Percentiles rank a stretch among this genome's conserved stretches.
phyloP scores from a whole-genome alignment of 1,284 basidiomycete genomes.

The Pseudozyma hubeiensis region DNA sequence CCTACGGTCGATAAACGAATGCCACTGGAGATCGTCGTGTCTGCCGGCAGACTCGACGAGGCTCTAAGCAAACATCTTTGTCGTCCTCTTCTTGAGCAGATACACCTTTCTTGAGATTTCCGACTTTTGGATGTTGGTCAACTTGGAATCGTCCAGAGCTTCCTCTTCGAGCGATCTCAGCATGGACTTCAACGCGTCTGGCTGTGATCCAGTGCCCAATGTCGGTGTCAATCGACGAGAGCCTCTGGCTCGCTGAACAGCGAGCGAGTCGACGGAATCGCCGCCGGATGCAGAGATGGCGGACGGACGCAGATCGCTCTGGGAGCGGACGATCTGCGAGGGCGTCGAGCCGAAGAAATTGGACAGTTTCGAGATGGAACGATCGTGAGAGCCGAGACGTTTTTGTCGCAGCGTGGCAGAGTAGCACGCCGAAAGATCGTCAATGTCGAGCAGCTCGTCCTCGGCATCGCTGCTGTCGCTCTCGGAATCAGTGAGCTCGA shows the following conservation, averaged over 20 bases:
- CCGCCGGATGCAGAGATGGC: conserved; percentile 5
- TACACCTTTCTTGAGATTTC: conserved; percentile 38
- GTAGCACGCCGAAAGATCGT: conserved; percentile 6
- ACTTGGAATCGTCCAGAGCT: conserved; percentile 31
- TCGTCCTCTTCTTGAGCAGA: conserved; percentile 31
- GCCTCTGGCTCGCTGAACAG: neutral
- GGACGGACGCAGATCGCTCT: conserved; percentile 12
- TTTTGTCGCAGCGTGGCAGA: conserved; percentile 11
- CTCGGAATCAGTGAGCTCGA: conserved; percentile 42
- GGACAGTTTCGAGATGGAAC: conserved; percentile 41
- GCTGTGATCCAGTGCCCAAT: conserved; percentile 7
- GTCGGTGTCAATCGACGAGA: neutral
- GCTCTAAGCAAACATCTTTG: conserved; percentile 29
- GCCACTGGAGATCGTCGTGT: neutral
- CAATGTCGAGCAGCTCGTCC: conserved; percentile 17
- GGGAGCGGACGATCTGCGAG: conserved; percentile 30
- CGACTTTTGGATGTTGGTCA: conserved; percentile 35
- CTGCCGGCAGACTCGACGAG: neutral
- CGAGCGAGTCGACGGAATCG: conserved; percentile 3
- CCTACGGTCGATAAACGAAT: no score
- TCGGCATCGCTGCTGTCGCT: conserved; percentile 34
- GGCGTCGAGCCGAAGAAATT: conserved; percentile 49
- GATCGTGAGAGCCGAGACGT: conserved; percentile 16
- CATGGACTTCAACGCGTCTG: conserved; percentile 31
- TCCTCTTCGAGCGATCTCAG: conserved; percentile 37